phyloP scores from a whole-genome alignment of 257 asterid species.

The Handroanthus guayacan region DNA sequence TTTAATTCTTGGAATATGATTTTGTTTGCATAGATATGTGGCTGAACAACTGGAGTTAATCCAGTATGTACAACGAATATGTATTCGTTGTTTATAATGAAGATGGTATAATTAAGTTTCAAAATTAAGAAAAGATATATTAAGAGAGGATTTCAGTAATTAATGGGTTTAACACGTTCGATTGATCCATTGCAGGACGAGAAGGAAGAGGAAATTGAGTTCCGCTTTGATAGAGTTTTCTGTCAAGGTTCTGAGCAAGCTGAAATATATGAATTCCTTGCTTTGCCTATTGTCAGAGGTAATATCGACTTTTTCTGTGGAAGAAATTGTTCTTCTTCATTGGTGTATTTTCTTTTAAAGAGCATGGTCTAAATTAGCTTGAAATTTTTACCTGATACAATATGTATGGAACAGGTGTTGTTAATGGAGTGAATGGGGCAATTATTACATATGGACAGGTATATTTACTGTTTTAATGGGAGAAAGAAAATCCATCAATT shows the following conservation, averaged over 20 bases:
- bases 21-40: not conserved
- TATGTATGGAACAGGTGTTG: slow-evolving; percentile 54
- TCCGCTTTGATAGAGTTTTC: slow-evolving; percentile 77
- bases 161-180: not conserved
- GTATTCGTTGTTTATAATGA: not conserved
- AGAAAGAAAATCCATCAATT: slow-evolving; percentile 7
- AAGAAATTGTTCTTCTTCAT: not conserved
- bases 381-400: not conserved
- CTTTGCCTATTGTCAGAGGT: slow-evolving; percentile 76
- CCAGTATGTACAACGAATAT: too few species aligned
- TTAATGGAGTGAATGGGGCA: slow-evolving; percentile 76
- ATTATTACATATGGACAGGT: slow-evolving; percentile 90
- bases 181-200: slow-evolving; percentile 60
- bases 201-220: slow-evolving; percentile 74
- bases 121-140: not conserved
- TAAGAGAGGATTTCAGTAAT: not conserved
- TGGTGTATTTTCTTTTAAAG: slow-evolving; percentile 19
- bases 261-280: slow-evolving; percentile 68
- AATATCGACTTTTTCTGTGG: not conserved
- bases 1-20: not conserved
- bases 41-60: not conserved
- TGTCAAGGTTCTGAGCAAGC: slow-evolving; percentile 80
- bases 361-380: slow-evolving; percentile 4
- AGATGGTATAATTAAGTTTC: not conserved
- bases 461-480: slow-evolving; percentile 32